Conservation (phyloP, 2,329 filamentous ascomycete genomes). For the Fusarium mexicanum region DNA sequence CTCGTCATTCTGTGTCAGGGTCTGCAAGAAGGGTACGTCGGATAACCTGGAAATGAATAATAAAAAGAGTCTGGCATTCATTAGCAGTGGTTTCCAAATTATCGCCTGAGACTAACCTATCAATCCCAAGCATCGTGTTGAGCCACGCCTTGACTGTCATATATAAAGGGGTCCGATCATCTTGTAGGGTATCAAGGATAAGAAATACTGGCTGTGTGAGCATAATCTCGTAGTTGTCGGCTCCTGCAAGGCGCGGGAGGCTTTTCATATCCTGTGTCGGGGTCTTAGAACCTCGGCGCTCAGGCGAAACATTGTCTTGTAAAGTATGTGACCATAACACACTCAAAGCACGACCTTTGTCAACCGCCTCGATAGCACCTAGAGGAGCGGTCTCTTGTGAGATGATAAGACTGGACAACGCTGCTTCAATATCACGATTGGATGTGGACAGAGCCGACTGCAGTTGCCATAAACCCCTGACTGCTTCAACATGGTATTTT, state of each 20-base stretch:
- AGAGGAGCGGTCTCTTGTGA: conserved; percentile 50
- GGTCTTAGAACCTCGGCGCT: conserved; percentile 61
- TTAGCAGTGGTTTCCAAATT: background rate
- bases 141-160: conserved; percentile 86
- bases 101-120: conserved; percentile 60
- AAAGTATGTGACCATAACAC: conserved; percentile 85
- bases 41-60: conserved; percentile 69
- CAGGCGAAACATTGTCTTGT: conserved; percentile 63
- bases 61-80: conserved; percentile 62
- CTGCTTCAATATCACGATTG: conserved; percentile 81
- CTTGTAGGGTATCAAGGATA: conserved; percentile 79
- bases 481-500: conserved; percentile 94
- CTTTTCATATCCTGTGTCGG: conserved; percentile 49
- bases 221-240: conserved; percentile 75
- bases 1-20: conserved; percentile 25
- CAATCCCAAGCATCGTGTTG: conserved; percentile 70
- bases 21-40: conserved; percentile 61
- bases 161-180: conserved; percentile 77
- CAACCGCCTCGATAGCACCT: conserved; percentile 54
- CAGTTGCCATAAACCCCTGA: conserved; percentile 85
- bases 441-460: conserved; percentile 75
- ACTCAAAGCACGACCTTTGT: conserved; percentile 75
- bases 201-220: conserved; percentile 84
- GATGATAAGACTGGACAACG: conserved; percentile 76
- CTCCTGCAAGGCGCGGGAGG: conserved; percentile 60